Conservation (phyloP, 1,139 yeast species). For the Diutina rugosa region DNA sequence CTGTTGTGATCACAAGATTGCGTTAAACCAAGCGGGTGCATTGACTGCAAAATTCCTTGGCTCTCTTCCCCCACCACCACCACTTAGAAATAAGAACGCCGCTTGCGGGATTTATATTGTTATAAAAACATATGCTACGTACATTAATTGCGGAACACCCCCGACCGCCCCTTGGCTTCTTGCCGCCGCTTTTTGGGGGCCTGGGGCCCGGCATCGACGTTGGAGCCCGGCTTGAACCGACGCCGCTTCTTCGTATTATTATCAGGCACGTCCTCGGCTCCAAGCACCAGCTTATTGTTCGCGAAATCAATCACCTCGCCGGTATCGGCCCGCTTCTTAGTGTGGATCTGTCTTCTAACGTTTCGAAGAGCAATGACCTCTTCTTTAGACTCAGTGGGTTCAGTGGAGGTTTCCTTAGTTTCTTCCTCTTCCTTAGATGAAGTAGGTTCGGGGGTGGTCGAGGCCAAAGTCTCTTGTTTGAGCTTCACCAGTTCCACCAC, state of each 20-base stretch:
- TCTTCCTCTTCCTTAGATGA: background rate
- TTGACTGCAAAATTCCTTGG: no score
- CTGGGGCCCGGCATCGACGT: background rate
- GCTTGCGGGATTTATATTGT: background rate
- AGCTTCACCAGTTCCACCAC: background rate
- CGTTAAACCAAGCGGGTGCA: background rate
- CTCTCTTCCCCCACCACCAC: constrained; percentile 8
- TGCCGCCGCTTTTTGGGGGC: background rate
- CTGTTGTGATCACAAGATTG: background rate
- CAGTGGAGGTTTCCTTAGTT: background rate
- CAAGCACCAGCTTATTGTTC: background rate
- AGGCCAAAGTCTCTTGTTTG: background rate
- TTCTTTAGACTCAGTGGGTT: background rate
- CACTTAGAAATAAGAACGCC: constrained; percentile 52
- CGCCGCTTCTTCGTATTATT: background rate
- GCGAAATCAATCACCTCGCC: background rate
- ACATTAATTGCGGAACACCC: background rate
- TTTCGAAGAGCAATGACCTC: background rate
- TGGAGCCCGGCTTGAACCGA: background rate
- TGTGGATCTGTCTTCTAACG: no score
- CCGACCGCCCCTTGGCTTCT: background rate
- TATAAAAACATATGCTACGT: background rate
- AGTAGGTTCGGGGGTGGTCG: background rate
- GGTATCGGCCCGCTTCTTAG: background rate
- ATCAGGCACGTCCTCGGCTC: background rate